Conservation (phyloP, 2,329 filamentous ascomycete species). For the Xylaria sp. region DNA sequence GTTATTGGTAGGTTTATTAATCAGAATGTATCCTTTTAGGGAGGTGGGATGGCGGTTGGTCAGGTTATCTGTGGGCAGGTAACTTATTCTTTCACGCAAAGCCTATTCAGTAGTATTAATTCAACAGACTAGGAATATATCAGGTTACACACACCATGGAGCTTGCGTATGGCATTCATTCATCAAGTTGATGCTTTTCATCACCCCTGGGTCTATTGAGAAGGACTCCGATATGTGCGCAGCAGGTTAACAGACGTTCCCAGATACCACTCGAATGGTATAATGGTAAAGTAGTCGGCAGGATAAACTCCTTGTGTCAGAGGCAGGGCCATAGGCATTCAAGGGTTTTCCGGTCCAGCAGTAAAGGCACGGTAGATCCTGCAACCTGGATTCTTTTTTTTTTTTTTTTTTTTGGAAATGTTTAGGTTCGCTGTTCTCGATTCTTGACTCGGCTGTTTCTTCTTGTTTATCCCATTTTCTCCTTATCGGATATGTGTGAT, state of each 20-base stretch:
- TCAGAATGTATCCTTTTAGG: constrained; percentile 4
- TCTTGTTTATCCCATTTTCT: not conserved
- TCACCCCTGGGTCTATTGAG: not conserved
- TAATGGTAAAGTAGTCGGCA: constrained; percentile 4
- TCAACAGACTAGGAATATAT: not conserved
- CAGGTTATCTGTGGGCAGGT: not conserved
- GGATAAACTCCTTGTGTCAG: constrained; percentile 5
- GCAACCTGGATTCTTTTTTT: not conserved
- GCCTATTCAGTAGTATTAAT: not conserved
- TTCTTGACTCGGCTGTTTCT: not conserved
- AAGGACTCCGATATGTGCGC: not conserved
- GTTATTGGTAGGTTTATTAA: not conserved
- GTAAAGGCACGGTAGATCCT: not conserved
- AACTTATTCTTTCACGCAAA: not conserved
- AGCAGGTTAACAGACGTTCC: not conserved
- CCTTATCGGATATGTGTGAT: too few species aligned
- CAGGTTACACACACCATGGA: not conserved
- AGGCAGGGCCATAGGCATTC: constrained; percentile 10
- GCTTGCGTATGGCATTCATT: too few species aligned
- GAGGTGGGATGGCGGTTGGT: not conserved
- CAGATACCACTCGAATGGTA: not conserved
- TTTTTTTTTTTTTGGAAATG: not conserved
- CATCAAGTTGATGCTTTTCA: too few species aligned
- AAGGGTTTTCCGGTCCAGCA: constrained; percentile 3
- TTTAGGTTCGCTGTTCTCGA: not conserved